phyloP scores from a whole-genome alignment of 2,329 filamentous ascomycete genomes.

The Neurospora sp. region DNA sequence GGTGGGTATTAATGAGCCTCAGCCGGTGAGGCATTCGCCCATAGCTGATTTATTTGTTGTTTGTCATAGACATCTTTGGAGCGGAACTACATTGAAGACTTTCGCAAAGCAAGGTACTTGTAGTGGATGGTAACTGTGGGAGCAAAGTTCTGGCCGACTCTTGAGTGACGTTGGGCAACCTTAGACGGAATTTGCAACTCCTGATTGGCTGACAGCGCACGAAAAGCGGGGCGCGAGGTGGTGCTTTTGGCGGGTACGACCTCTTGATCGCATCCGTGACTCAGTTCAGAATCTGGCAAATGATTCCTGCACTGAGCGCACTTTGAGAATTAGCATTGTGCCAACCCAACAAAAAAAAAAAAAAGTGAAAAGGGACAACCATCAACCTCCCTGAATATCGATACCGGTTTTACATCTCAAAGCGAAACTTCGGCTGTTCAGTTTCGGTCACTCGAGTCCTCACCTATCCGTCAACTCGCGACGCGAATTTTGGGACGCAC shows the following conservation, averaged over 20 bases:
- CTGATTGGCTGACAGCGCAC: conserved; percentile 6
- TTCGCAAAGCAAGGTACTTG: neutral
- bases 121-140: neutral
- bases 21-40: neutral
- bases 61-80: neutral
- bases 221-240: conserved; percentile 15
- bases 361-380: neutral
- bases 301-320: neutral
- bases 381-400: neutral
- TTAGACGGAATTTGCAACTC: neutral
- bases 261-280: conserved; percentile 8
- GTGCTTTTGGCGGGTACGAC: conserved; percentile 4
- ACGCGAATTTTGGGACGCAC: neutral
- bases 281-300: conserved; percentile 8
- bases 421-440: neutral
- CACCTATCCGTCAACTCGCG: neutral
- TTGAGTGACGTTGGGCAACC: neutral
- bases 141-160: neutral
- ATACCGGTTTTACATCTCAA: neutral
- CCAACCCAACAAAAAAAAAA: neutral
- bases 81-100: neutral
- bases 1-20: neutral
- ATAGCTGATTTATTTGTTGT: neutral
- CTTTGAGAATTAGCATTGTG: neutral
- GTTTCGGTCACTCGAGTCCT: neutral